These are phyloP conservation scores for Rubia occidens DNA, from an alignment of 305 asterid genomes.

Conservation along the genomic window DNA sequence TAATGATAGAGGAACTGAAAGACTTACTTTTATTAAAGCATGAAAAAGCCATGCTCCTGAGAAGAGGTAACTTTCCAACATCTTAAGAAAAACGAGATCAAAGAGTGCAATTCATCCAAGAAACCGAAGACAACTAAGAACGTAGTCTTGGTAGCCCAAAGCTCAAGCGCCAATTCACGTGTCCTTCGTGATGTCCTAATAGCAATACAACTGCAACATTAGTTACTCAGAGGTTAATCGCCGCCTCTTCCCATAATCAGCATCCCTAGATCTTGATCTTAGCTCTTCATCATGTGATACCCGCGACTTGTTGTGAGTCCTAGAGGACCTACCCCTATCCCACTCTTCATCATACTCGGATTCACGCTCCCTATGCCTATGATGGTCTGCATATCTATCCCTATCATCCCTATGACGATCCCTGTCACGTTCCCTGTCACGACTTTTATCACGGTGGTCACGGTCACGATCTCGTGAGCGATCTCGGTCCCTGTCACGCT, in stretches of 20 bases:
- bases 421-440: slow-evolving; percentile 28
- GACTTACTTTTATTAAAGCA: slow-evolving; percentile 40
- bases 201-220: slow-evolving; percentile 9
- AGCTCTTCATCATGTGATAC: slow-evolving; percentile 49
- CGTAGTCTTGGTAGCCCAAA: slow-evolving; percentile 24
- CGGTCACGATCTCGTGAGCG: slow-evolving; percentile 41
- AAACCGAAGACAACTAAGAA: slow-evolving; percentile 9
- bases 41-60: slow-evolving; percentile 25
- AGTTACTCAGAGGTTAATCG: slow-evolving; percentile 51
- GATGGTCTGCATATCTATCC: slow-evolving; percentile 51
- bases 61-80: slow-evolving; percentile 22
- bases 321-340: slow-evolving; percentile 65
- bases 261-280: slow-evolving; percentile 63
- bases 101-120: slow-evolving; percentile 15
- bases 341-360: slow-evolving; percentile 51
- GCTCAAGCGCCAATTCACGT: slow-evolving; percentile 22
- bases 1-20: not conserved
- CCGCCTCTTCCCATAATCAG: slow-evolving; percentile 62
- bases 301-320: slow-evolving; percentile 53
- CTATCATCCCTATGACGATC: slow-evolving; percentile 56
- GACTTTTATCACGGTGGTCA: slow-evolving; percentile 38
- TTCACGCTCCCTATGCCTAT: slow-evolving; percentile 49
- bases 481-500: slow-evolving; percentile 39
- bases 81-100: slow-evolving; percentile 19
- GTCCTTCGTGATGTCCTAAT: slow-evolving; percentile 20